Evolutionary conservation across 2,329 filamentous ascomycete species (phyloP).

Genomic region (Apiospora kogelbergensis): DNA sequence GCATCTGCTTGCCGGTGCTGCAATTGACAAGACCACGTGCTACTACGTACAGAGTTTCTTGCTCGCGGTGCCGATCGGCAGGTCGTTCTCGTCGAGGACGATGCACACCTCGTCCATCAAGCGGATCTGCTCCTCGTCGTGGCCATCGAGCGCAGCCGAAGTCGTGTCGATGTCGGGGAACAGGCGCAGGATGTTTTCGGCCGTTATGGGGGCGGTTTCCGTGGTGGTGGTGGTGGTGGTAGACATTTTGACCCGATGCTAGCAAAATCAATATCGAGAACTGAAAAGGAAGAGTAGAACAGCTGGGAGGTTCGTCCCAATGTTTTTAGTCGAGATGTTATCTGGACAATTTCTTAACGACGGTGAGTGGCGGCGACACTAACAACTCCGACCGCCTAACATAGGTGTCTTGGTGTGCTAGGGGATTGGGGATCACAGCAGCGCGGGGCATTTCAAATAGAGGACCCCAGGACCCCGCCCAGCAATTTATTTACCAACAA

Average conservation of each 20-base stretch:
- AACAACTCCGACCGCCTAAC: neutral
- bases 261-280: neutral
- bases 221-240: constrained; percentile 44
- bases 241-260: constrained; percentile 19
- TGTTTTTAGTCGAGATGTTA: neutral
- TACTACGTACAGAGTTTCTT: constrained; percentile 86
- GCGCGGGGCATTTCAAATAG: neutral
- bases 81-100: constrained; percentile 87
- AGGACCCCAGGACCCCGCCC: constrained; percentile 6
- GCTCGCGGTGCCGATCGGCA: constrained; percentile 91
- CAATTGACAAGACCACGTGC: neutral
- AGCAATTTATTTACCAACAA: neutral
- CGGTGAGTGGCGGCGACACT: neutral
- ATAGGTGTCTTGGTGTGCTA: too few species aligned
- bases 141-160: constrained; percentile 77
- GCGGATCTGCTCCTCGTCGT: constrained; percentile 96
- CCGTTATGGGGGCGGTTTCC: constrained; percentile 67
- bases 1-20: neutral
- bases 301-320: neutral
- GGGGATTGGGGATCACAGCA: neutral
- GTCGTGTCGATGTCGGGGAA: constrained; percentile 81
- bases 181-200: constrained; percentile 80
- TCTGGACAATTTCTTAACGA: neutral
- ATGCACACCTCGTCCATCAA: constrained; percentile 99
- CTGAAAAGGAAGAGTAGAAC: neutral